A percentile compares a stretch with the other conserved stretches of the same genome.
Evolutionary conservation across 208 protist genomes (phyloP).

Genomic region (Strigomonas galati): DNA sequence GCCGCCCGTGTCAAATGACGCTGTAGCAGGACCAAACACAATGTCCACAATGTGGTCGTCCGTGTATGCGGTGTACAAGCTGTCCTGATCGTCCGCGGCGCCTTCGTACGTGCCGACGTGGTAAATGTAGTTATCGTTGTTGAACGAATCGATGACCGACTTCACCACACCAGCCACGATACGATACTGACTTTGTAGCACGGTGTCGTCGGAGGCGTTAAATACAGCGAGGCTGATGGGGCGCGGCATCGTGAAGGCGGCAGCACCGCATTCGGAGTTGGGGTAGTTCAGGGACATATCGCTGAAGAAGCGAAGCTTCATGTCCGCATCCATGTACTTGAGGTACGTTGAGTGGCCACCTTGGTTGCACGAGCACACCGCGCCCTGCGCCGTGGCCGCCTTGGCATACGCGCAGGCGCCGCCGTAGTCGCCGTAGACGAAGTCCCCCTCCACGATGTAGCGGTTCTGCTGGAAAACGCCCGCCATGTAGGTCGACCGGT

Average conservation of each 20-base stretch:
- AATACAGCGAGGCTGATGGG: constrained; percentile 15
- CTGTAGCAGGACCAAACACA: background rate
- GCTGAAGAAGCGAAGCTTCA: background rate
- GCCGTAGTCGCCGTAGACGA: constrained; percentile 58
- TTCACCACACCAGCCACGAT: no score
- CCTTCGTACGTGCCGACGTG: background rate
- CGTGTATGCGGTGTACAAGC: background rate
- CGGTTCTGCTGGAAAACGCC: constrained; percentile 43
- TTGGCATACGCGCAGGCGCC: constrained; percentile 15
- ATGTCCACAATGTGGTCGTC: constrained; percentile 12
- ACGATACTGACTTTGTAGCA: no score
- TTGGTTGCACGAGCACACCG: constrained; percentile 46
- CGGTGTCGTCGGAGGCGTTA: constrained; percentile 5
- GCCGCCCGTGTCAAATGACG: background rate
- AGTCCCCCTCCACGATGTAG: constrained; percentile 48
- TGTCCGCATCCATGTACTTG: constrained; percentile 8
- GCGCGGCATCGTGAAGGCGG: background rate
- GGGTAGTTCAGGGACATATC: constrained; percentile 4
- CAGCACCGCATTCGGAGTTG: constrained; percentile 8
- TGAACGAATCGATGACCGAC: background rate
- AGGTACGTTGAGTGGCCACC: constrained; percentile 25
- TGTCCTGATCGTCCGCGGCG: background rate
- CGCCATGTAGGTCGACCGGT: constrained; percentile 16
- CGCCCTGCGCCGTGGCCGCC: constrained; percentile 15
- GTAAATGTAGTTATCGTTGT: background rate